Percentiles rank a stretch among this genome's conserved stretches.
These are phyloP conservation scores for Trametes villosa DNA, from an alignment of 768 basidiomycete species.

Conservation along the genomic window DNA sequence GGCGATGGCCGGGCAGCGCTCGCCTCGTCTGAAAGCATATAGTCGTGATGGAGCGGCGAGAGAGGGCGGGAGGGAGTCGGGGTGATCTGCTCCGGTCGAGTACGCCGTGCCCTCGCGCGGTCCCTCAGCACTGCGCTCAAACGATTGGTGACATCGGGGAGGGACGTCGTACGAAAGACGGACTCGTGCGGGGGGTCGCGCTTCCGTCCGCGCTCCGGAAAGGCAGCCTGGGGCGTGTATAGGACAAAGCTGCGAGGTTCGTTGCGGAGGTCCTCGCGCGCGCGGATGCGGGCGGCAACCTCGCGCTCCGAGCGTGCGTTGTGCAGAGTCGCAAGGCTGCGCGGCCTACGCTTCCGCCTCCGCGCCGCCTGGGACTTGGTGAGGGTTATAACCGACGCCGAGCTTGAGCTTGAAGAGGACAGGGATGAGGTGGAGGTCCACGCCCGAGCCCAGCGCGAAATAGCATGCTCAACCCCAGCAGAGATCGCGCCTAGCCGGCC, in stretches of 20 bases:
- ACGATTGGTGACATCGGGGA: conserved; percentile 21
- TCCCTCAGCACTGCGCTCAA: conserved; percentile 24
- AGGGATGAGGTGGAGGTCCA: conserved; percentile 47
- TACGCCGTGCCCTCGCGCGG: conserved; percentile 21
- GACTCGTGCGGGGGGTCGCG: conserved; percentile 5
- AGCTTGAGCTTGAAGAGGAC: conserved; percentile 47
- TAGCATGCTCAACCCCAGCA: conserved; percentile 69
- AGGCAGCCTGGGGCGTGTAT: conserved; percentile 54
- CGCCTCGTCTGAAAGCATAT: conserved; percentile 39
- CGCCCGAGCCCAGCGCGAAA: conserved; percentile 70
- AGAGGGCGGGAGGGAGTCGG: conserved; percentile 7
- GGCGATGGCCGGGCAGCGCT: not conserved
- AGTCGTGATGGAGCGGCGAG: conserved; percentile 35
- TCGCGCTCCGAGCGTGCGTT: conserved; percentile 60
- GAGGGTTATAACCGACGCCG: conserved; percentile 45
- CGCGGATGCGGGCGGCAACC: conserved; percentile 65
- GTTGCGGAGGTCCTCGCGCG: conserved; percentile 61
- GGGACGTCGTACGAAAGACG: conserved; percentile 23
- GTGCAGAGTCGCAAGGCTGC: conserved; percentile 53
- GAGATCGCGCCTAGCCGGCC: conserved; percentile 44
- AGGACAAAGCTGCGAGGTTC: conserved; percentile 68
- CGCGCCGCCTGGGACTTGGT: conserved; percentile 36
- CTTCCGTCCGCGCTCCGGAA: not conserved
- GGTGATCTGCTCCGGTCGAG: conserved; percentile 11
- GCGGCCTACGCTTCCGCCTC: conserved; percentile 47